Percentiles rank a stretch among this genome's conserved stretches.
Conservation (phyloP, 352 stramenopile species). For the Phytophthora aleatoria region DNA sequence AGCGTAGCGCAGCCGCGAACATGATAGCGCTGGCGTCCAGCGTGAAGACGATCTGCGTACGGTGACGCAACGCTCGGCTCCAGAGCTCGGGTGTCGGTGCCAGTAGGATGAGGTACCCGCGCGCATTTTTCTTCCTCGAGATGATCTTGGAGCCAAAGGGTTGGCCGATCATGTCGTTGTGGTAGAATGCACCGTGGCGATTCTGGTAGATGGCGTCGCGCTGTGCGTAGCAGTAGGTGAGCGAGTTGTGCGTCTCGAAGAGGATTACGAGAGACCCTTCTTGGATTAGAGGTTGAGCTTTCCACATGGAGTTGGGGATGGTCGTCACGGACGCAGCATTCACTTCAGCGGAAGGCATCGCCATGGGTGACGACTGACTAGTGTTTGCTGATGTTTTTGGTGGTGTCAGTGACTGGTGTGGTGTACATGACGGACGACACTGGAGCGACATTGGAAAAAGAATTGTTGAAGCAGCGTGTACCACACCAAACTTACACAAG, state of each 20-base stretch:
- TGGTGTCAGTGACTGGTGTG: constrained; percentile 4
- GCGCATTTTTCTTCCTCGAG: constrained; percentile 64
- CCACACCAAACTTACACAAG: background rate
- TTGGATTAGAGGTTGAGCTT: constrained; percentile 52
- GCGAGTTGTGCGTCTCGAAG: constrained; percentile 95
- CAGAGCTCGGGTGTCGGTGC: constrained; percentile 97
- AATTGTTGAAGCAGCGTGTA: constrained; percentile 4
- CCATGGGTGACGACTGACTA: constrained; percentile 21
- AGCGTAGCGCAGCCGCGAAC: constrained; percentile 89
- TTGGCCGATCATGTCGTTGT: constrained; percentile 95
- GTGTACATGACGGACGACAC: constrained; percentile 8
- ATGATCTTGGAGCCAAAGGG: constrained; percentile 83
- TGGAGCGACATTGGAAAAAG: background rate
- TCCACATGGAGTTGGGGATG: constrained; percentile 78
- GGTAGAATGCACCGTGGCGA: constrained; percentile 96
- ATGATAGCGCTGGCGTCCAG: constrained; percentile 94
- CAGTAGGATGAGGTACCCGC: constrained; percentile 94
- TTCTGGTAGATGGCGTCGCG: constrained; percentile 94
- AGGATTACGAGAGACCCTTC: constrained; percentile 96
- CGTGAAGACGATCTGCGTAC: constrained; percentile 98
- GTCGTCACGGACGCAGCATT: constrained; percentile 34
- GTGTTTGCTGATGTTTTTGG: background rate
- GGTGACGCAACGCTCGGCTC: constrained; percentile 89
- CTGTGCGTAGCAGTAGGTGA: constrained; percentile 95
- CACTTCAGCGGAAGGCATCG: constrained; percentile 32